Evolutionary conservation across 306 rosid species (phyloP), one percentile per base, ranked within the genome.

Genomic region (Acacia acuminata): DNA sequence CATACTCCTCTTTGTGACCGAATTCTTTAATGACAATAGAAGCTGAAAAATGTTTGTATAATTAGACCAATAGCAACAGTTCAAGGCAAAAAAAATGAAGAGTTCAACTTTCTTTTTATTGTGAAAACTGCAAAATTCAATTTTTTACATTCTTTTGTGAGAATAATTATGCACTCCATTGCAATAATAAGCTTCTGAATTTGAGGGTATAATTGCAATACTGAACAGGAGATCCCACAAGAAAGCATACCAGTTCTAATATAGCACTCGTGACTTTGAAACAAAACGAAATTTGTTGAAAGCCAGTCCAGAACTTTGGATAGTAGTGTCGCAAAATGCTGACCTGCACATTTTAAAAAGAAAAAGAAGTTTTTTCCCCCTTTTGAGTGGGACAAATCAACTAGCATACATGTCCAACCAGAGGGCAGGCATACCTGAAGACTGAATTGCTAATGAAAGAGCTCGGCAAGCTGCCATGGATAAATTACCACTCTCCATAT

Each of bases 391-490:
- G 81, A 67, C 36, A 38, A 55, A 32, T 27, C 40, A 68, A 77
- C 71, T 69, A 17, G 53, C 61, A 73, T 65, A 75, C 38, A 34
- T 75, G 50, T 63, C 78, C 71, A 76, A 51, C 66, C 27, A 58
- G 81, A 73, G 30, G 77, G 75, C 34, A 50, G 32, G 71, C 48
- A 78, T 88, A 89, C 98, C 98, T 88, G 98, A 89, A 82, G 98
- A 91, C 77, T 92, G 98, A 86, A 95, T 89, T 77, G 97, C 98
- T 79, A 86, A 86, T 4, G 98, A 89, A 88, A 95, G 98, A 50
- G 98, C 93, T 55, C 97, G 97, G 86, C 98, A 95, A 81, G 98
- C 98, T 85, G 98, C 97, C 34, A 86, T 75, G 8, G 98, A 90
- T 83, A 95, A 83, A 82, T 82, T 95, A 77, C 97, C 94, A 79